Evolutionary conservation across 2,329 filamentous ascomycete species (phyloP).

Genomic region (Lecanoromycetidae sp.): DNA sequence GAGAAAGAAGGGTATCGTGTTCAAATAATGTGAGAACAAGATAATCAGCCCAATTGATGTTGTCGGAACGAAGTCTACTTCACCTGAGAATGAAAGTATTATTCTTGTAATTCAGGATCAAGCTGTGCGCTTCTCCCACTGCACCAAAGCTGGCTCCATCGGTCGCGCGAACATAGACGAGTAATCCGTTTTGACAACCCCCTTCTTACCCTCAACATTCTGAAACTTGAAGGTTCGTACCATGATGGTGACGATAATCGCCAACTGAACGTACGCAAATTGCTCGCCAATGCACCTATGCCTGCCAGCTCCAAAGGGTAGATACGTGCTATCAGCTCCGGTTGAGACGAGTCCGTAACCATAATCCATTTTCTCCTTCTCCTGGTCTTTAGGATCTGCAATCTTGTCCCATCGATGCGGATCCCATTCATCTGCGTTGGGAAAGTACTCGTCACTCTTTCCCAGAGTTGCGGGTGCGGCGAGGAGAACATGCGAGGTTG

Average conservation of each 20-base stretch:
- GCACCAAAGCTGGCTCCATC: conserved; percentile 56
- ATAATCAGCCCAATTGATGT: too few species aligned
- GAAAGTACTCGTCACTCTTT: conserved; percentile 62
- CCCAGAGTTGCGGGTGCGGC: conserved; percentile 75
- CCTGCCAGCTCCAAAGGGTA: conserved; percentile 85
- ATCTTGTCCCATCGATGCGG: conserved; percentile 77
- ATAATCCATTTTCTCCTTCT: conserved; percentile 73
- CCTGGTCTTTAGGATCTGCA: conserved; percentile 37
- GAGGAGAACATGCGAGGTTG: conserved; percentile 67
- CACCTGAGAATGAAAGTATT: too few species aligned
- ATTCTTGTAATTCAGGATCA: neutral
- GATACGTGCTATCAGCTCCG: conserved; percentile 76
- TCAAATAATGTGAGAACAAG: too few species aligned
- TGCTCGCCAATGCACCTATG: conserved; percentile 95
- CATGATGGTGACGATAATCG: conserved; percentile 67
- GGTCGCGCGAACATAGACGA: conserved; percentile 61
- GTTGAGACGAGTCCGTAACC: conserved; percentile 89
- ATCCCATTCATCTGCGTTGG: conserved; percentile 71
- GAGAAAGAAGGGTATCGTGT: too few species aligned
- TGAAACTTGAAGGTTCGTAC: conserved; percentile 70
- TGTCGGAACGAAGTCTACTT: too few species aligned
- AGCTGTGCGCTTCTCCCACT: conserved; percentile 48
- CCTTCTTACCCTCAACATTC: conserved; percentile 58
- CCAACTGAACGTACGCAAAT: conserved; percentile 85
- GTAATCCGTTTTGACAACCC: conserved; percentile 53